Evolutionary conservation across 1,139 yeast genomes (phyloP).

Genomic region (Kodamaea anthophila): DNA sequence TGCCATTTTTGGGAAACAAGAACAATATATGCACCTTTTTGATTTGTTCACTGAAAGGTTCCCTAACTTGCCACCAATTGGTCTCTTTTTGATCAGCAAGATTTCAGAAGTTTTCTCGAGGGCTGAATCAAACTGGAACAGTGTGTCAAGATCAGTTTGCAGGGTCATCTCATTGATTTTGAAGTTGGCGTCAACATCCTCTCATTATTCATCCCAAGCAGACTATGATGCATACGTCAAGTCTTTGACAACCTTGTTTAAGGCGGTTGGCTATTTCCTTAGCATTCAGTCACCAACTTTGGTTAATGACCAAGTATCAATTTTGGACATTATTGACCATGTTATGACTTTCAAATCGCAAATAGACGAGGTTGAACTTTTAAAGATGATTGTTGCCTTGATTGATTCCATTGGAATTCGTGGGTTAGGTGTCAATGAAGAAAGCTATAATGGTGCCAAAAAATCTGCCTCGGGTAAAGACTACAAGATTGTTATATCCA

Average conservation of each 20-base stretch:
- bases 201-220: conserved; percentile 13
- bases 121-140: conserved; percentile 54
- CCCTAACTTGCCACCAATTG: conserved; percentile 42
- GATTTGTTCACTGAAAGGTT: conserved; percentile 38
- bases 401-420: conserved; percentile 48
- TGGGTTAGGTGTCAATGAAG: conserved; percentile 46
- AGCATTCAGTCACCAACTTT: conserved; percentile 40
- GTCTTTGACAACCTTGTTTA: conserved; percentile 28
- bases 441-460: conserved; percentile 17
- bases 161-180: conserved; percentile 50
- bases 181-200: conserved; percentile 31
- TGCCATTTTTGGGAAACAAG: conserved; percentile 60
- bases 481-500: conserved; percentile 49
- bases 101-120: conserved; percentile 43
- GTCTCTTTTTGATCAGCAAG: conserved; percentile 43
- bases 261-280: conserved; percentile 42
- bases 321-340: conserved; percentile 54
- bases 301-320: conserved; percentile 52
- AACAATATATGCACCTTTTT: conserved; percentile 52
- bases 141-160: conserved; percentile 58
- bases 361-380: conserved; percentile 35
- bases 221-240: conserved; percentile 27
- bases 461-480: conserved; percentile 35
- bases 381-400: conserved; percentile 34
- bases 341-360: conserved; percentile 39